phyloP scores from a whole-genome alignment of 331 rosid species.

The Rosa hybrid region DNA sequence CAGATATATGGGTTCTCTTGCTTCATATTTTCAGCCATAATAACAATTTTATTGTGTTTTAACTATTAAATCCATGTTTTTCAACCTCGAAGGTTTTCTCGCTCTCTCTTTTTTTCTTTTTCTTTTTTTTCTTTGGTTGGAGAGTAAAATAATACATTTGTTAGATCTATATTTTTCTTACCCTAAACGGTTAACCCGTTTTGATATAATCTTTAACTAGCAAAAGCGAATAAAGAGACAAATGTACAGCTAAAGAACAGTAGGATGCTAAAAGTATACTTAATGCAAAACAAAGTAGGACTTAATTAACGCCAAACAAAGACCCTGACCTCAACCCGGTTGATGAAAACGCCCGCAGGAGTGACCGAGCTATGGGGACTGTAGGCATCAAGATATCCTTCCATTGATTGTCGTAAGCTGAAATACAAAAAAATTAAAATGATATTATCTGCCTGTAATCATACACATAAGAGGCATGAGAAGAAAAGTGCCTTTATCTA shows the following conservation, averaged over 20 bases:
- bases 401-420: constrained; percentile 94
- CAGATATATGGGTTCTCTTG: neutral
- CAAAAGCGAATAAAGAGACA: neutral
- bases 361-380: constrained; percentile 65
- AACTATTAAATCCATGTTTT: neutral
- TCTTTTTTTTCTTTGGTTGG: neutral
- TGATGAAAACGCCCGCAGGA: constrained; percentile 87
- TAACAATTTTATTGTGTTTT: neutral
- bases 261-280: neutral
- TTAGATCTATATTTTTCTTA: neutral
- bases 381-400: constrained; percentile 88
- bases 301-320: constrained; percentile 22
- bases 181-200: neutral
- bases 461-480: neutral
- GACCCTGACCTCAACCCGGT: constrained; percentile 81
- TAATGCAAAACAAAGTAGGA: constrained; percentile 17
- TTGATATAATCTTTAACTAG: neutral
- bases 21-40: neutral
- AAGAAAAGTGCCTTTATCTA: neutral
- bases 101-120: neutral
- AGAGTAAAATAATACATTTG: neutral
- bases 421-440: constrained; percentile 21
- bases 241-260: neutral
- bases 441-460: neutral
- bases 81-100: neutral